Evolutionary conservation across 192 early-diverging fungal species (phyloP).

Genomic region (Pilobolus umbonatus): DNA sequence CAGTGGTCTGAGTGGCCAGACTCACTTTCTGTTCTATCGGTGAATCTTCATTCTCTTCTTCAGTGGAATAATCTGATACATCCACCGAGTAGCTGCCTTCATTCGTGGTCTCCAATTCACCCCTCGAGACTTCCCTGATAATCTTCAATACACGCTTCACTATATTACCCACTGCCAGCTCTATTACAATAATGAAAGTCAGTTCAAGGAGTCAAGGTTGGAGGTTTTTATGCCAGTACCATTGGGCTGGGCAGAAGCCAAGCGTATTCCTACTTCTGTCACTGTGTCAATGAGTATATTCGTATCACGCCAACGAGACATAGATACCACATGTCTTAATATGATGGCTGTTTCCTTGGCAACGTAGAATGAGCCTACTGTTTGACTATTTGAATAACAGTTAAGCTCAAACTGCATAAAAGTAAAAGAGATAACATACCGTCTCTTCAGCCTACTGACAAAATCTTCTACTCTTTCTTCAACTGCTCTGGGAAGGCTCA

Average conservation of each 20-base stretch:
- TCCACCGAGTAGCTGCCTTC: neutral
- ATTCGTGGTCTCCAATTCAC: slow-evolving; percentile 26
- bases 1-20: slow-evolving; percentile 22
- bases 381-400: slow-evolving; percentile 40
- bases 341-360: slow-evolving; percentile 71
- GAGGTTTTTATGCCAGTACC: neutral
- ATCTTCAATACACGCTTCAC: slow-evolving; percentile 76
- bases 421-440: slow-evolving; percentile 25
- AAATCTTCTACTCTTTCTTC: slow-evolving; percentile 40
- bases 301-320: slow-evolving; percentile 67
- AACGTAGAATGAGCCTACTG: slow-evolving; percentile 61
- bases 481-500: slow-evolving; percentile 14
- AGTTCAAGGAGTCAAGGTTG: neutral
- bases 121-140: slow-evolving; percentile 66
- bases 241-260: slow-evolving; percentile 75
- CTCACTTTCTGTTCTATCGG: neutral
- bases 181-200: slow-evolving; percentile 28
- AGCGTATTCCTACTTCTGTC: slow-evolving; percentile 59
- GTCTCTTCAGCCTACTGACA: slow-evolving; percentile 36
- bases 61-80: neutral
- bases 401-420: neutral
- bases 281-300: slow-evolving; percentile 57
- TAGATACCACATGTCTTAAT: slow-evolving; percentile 73
- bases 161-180: slow-evolving; percentile 84
- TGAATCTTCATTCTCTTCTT: slow-evolving; percentile 20